Base-by-base conservation (phyloP, 768 basidiomycete species). In the Lentinula detonsa region DNA sequence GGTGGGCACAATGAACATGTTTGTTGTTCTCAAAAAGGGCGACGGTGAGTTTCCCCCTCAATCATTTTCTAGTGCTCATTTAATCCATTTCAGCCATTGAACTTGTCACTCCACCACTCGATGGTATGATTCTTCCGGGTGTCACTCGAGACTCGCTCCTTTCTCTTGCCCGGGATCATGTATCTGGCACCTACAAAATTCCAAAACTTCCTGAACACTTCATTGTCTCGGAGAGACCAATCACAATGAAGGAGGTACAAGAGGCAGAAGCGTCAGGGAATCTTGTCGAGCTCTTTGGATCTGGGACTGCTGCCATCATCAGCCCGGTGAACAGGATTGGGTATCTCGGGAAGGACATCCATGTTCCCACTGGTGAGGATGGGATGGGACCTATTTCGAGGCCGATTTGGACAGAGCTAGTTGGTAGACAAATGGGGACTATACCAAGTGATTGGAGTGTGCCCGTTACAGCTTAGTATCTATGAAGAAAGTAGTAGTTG, bases 1-100 rank as follows among this genome's bases (percentile, higher is more conserved):
- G 55, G 93, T 93, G 45, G 94, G 94, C 45, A 93, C 93, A 1
- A 95, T 95, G 94, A 96, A 96, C 73, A 74, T 94, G 71, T 95
- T 95, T 63, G 85, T 88, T 48, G 91, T 87, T 3, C 85, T 95
- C 73, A 84, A 82, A 70, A 81, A 79, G 21, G 80, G 83, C 18
- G 83, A 90, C 67, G 90, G 90, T 86, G 57, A 61, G 78, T 50
- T 2, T 39, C 15, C 63, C 21, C 71, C 62, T 6, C 42, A 21
- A 40, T 28, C 4, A 15, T 58, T 23, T 18, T 51, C 39, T 18
- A 18, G 9, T 35, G 16, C 33, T 33, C 5, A 40, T 46, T 35
- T 13, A 33, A 31, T 65, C 3, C 57, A 21, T 42, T 63, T 35
- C 65, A 91, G 88, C 77, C n/a, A 71, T 85, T 61, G 93, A 98